A percentile compares a stretch with the other conserved stretches of the same genome.
Evolutionary conservation across 768 basidiomycete species (phyloP).

Genomic region (Lactifluus piperatus): DNA sequence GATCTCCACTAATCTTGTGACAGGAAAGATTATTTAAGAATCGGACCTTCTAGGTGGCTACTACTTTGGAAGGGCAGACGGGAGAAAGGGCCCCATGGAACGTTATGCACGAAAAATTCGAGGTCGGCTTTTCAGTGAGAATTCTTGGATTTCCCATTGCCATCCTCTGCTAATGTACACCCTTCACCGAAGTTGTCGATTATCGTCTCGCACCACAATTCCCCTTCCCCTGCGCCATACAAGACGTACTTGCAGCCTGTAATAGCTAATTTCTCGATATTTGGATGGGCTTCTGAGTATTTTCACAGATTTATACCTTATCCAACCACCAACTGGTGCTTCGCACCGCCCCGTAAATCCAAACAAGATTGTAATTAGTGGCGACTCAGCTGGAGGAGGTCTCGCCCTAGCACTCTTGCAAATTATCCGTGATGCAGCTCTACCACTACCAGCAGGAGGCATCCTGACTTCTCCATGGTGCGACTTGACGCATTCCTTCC

Average conservation of each 20-base stretch:
- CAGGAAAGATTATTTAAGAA: constrained; percentile 23
- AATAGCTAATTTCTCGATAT: constrained; percentile 21
- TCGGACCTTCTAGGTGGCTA: constrained; percentile 53
- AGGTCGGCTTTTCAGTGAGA: constrained; percentile 59
- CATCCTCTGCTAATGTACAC: constrained; percentile 45
- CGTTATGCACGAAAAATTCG: constrained; percentile 87
- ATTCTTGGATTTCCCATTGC: constrained; percentile 55
- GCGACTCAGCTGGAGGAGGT: constrained; percentile 92
- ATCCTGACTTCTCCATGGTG: constrained; percentile 91
- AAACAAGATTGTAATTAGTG: constrained; percentile 71
- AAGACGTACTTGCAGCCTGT: constrained; percentile 87
- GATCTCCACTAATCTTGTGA: constrained; percentile 10
- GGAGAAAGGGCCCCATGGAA: constrained; percentile 62
- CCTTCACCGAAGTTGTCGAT: constrained; percentile 46
- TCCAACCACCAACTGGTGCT: constrained; percentile 70
- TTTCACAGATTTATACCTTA: constrained; percentile 70
- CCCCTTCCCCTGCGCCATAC: constrained; percentile 89
- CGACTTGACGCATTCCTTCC: constrained; percentile 92
- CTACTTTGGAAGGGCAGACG: constrained; percentile 78
- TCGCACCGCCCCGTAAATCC: constrained; percentile 79
- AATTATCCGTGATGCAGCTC: constrained; percentile 72
- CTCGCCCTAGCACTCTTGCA: constrained; percentile 77
- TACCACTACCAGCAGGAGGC: constrained; percentile 81
- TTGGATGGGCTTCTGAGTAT: constrained; percentile 36
- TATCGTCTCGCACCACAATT: constrained; percentile 91